Conservation (phyloP, 768 basidiomycete species). For the Favolaschia claudopus region DNA sequence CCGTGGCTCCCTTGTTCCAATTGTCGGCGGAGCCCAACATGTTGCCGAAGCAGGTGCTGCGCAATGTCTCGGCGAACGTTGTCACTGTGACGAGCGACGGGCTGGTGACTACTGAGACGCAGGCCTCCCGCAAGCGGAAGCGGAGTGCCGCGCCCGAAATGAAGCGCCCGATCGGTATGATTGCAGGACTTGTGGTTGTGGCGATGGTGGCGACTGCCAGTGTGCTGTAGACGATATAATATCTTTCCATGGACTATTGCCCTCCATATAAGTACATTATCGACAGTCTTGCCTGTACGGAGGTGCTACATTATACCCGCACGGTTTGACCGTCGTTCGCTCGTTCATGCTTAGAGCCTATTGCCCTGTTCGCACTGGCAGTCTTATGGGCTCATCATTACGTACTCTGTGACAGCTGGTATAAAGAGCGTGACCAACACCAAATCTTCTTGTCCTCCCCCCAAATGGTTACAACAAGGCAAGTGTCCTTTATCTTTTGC, state of each 20-base stretch:
- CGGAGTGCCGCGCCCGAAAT: conserved; percentile 18
- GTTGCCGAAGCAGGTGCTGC: conserved; percentile 76
- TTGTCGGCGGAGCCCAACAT: conserved; percentile 81
- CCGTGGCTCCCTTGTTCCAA: conserved; percentile 74
- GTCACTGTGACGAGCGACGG: conserved; percentile 31
- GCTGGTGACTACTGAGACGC: conserved; percentile 28
- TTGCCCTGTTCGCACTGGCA: no score
- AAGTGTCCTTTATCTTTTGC: conserved; percentile 7
- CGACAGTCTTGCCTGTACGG: conserved; percentile 10
- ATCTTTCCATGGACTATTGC: conserved; percentile 2
- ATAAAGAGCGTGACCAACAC: background rate
- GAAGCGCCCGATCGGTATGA: conserved; percentile 13
- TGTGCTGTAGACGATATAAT: conserved; percentile 14
- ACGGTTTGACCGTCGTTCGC: background rate
- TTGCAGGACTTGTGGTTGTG: conserved; percentile 15
- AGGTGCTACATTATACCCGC: conserved; percentile 13
- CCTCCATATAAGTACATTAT: conserved; percentile 15
- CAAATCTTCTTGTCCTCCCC: background rate
- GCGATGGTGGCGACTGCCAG: conserved; percentile 17
- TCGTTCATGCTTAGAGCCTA: no score
- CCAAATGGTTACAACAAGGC: conserved; percentile 10
- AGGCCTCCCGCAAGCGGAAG: conserved; percentile 10
- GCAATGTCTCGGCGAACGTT: conserved; percentile 53
- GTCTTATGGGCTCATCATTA: no score
- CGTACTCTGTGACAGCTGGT: background rate